Conservation (phyloP, 2,329 filamentous ascomycete genomes). For the Aureobasidium sp. region DNA sequence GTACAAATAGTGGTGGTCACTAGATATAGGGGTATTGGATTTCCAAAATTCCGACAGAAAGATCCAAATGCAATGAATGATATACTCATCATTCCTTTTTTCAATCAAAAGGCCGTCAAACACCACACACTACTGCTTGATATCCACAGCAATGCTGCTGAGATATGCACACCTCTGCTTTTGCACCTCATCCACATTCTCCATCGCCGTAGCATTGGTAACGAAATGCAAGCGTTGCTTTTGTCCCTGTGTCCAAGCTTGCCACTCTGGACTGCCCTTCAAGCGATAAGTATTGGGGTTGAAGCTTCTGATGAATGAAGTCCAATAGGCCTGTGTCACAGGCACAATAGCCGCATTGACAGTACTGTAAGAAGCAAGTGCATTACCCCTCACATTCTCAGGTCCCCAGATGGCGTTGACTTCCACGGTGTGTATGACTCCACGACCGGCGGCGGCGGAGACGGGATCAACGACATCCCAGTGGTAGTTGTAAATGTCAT, state of each 20-base stretch:
- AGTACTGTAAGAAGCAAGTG: conserved; percentile 49
- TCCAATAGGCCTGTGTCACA: conserved; percentile 63
- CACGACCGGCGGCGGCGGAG: conserved; percentile 46
- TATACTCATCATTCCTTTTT: too few relatives aligned
- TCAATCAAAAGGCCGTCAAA: too few relatives aligned
- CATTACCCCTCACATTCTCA: conserved; percentile 40
- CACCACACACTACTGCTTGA: conserved; percentile 41
- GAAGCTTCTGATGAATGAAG: conserved; percentile 58
- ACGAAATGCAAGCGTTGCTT: conserved; percentile 30
- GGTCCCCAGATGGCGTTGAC: conserved; percentile 60
- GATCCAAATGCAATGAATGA: too few relatives aligned
- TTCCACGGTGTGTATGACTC: conserved; percentile 62
- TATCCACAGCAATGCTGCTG: conserved; percentile 38
- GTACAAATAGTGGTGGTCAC: too few relatives aligned
- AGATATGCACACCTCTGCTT: conserved; percentile 42
- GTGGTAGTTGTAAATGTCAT: conserved; percentile 35
- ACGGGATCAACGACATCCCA: conserved; percentile 57
- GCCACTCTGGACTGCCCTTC: conserved; percentile 44
- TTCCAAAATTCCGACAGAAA: too few relatives aligned
- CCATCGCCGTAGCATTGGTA: conserved; percentile 34
- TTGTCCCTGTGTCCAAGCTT: conserved; percentile 31
- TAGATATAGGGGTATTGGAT: too few relatives aligned
- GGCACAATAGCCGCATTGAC: conserved; percentile 51
- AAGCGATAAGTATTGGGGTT: conserved; percentile 55
- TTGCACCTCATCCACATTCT: conserved; percentile 30